Percentiles rank a stretch among this genome's conserved stretches.
Evolutionary conservation across 2,329 filamentous ascomycete species (phyloP).

Genomic region (Daldinia sp.): DNA sequence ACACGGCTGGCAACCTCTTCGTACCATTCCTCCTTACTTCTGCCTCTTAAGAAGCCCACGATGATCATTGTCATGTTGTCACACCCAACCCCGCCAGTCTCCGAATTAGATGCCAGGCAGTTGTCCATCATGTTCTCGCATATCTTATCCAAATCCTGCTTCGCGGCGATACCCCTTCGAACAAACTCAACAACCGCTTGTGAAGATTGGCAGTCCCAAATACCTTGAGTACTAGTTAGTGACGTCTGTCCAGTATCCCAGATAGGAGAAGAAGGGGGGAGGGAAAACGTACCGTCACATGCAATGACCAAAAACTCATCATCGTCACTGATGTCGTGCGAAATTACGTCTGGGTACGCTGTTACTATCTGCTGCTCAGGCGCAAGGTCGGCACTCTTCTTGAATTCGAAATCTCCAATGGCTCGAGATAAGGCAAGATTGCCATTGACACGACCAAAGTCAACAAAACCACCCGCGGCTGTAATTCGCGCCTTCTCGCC

Average conservation of each 20-base stretch:
- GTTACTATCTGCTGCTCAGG: conserved; percentile 99
- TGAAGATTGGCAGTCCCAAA: conserved; percentile 99
- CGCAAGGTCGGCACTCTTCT: conserved; percentile 96
- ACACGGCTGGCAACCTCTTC: conserved; percentile 94
- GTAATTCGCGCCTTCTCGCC: conserved; percentile 96
- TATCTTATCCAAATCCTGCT: conserved; percentile 93
- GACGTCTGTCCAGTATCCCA: conserved; percentile 1
- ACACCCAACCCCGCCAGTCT: conserved; percentile 96
- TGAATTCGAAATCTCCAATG: conserved; percentile 99
- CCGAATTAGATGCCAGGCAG: conserved; percentile 96
- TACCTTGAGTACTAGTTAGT: conserved; percentile 70
- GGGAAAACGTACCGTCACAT: conserved; percentile 79
- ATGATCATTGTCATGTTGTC: conserved; percentile 99
- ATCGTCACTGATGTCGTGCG: conserved; percentile 90
- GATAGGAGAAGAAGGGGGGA: background rate
- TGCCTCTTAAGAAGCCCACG: conserved; percentile 88
- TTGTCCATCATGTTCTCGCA: conserved; percentile 99
- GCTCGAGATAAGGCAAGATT: conserved; percentile 96
- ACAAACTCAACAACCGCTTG: conserved; percentile 98
- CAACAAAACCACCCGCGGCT: conserved; percentile 95
- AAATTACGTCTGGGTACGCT: conserved; percentile 92
- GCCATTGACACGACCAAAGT: conserved; percentile 98
- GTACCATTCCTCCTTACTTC: conserved; percentile 98
- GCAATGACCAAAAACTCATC: conserved; percentile 96
- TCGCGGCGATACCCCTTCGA: conserved; percentile 92